Base-by-base conservation (phyloP, 139 green algal species). In the Ettlia oleoabundans region DNA sequence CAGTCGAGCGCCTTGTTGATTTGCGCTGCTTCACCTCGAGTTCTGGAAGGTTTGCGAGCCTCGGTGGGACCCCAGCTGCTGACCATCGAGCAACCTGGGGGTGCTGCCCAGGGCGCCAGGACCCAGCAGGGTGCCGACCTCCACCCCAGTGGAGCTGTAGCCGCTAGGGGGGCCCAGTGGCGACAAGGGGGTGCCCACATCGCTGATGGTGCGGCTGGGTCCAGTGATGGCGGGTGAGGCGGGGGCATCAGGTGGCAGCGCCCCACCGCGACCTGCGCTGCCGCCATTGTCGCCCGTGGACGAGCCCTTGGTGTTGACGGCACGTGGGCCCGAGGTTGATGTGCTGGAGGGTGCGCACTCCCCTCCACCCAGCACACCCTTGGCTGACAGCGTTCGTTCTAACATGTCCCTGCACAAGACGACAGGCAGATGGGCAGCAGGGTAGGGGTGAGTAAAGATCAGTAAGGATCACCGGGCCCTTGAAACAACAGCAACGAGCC, bases 401-500 rank as follows among this genome's bases (percentile, higher is more conserved):
- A 80, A 35, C 53, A 80, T 80, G 53, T 80, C 73, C 9, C 73
- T 80, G 53, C 52, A 80, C 13, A 10, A 58, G 13, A 58, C 47
- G 13, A 58, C 47, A 58, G 15, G 13, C 13, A 58, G 47, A 15
- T 26, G 32, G 32, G 43, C 1, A 5, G 18, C 10, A 10, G 55
- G 51, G 32, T 21, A 21, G 13, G 30, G 15, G 69, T 37, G 7
- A 58, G 47, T 15, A 58, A 10, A 58, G 15, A 24, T 10, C 13
- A 15, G 47, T 10, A 58, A 58, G 47, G 13, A n/a, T n/a, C n/a
- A n/a, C n/a, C n/a, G n/a, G n/a, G n/a, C n/a, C n/a, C n/a, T n/a
- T n/a, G n/a, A n/a, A n/a, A n/a, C n/a, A n/a, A n/a, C n/a, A n/a
- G n/a, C n/a, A n/a, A n/a, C n/a, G n/a, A n/a, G n/a, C n/a, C n/a